Evolutionary conservation across 2,329 filamentous ascomycete species (phyloP).

Genomic region (Pseudopyricularia javanii): DNA sequence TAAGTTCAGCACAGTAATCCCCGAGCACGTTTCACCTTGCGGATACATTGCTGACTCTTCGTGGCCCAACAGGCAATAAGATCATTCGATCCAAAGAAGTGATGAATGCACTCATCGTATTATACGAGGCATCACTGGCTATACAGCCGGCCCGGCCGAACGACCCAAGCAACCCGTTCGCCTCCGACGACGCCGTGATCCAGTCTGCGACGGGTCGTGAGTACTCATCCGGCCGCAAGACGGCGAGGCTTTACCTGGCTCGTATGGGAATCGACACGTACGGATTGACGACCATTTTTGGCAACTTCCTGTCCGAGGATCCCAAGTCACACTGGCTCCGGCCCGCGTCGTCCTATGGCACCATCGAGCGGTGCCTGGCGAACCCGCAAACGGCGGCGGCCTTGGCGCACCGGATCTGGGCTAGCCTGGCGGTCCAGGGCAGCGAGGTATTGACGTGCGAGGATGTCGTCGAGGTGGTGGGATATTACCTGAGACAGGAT

Average conservation of each 20-base stretch:
- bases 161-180: slow-evolving; percentile 7
- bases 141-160: slow-evolving; percentile 9
- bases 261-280: slow-evolving; percentile 14
- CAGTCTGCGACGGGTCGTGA: slow-evolving; percentile 13
- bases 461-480: slow-evolving; percentile 15
- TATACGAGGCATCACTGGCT: slow-evolving; percentile 14
- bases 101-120: slow-evolving; percentile 14
- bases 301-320: slow-evolving; percentile 13
- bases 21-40: no score
- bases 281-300: slow-evolving; percentile 12
- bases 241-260: slow-evolving; percentile 12
- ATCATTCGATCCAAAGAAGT: slow-evolving; percentile 13
- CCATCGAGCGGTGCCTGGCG: slow-evolving; percentile 13
- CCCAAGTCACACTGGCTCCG: slow-evolving; percentile 13
- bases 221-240: slow-evolving; percentile 10
- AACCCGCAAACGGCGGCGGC: slow-evolving; percentile 13
- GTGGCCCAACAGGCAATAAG: slow-evolving; percentile 2
- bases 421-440: slow-evolving; percentile 13
- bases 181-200: slow-evolving; percentile 12
- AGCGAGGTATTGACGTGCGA: slow-evolving; percentile 9
- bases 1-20: no score
- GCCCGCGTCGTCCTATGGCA: slow-evolving; percentile 12
- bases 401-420: slow-evolving; percentile 15
- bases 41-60: neutral
- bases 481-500: slow-evolving; percentile 12